These are phyloP conservation scores for Bondarzewia mesenterica DNA, from an alignment of 1,284 basidiomycete species.

Conservation along the genomic window DNA sequence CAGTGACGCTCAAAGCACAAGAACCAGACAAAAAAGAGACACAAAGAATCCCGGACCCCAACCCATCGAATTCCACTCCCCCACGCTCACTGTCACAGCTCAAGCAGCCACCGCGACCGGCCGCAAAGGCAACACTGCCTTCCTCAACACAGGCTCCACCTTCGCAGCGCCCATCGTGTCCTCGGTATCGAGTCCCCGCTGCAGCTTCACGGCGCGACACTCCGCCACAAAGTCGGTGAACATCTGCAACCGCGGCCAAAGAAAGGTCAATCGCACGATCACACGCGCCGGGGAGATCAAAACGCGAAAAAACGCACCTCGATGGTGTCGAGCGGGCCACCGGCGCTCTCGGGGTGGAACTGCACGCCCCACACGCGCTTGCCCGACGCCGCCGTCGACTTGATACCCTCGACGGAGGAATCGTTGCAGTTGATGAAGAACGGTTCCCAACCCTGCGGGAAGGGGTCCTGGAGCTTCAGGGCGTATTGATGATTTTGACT, in stretches of 20 bases:
- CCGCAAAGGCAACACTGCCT: slow-evolving; percentile 11
- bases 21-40: no score
- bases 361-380: slow-evolving; percentile 93
- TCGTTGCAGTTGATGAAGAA: slow-evolving; percentile 99
- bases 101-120: slow-evolving; percentile 24
- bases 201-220: slow-evolving; percentile 53
- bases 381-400: slow-evolving; percentile 80
- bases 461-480: slow-evolving; percentile 84
- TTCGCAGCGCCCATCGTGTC: slow-evolving; percentile 20
- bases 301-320: slow-evolving; percentile 44
- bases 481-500: slow-evolving; percentile 96
- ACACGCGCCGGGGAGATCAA: not conserved
- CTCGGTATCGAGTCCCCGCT: slow-evolving; percentile 15
- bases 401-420: slow-evolving; percentile 96
- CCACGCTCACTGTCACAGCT: no score
- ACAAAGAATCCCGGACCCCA: no score
- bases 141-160: slow-evolving; percentile 12
- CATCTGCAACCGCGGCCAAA: slow-evolving; percentile 56
- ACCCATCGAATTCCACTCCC: no score
- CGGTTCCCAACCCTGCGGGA: slow-evolving; percentile 92
- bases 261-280: slow-evolving; percentile 4
- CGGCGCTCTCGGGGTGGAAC: slow-evolving; percentile 93
- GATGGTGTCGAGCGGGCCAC: slow-evolving; percentile 89
- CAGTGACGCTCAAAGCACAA: no score
- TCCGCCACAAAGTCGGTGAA: slow-evolving; percentile 85